Percentiles rank a stretch among this genome's conserved stretches.
Conservation (phyloP, 805 yeast genomes). For the Metschnikowia gruessii region DNA sequence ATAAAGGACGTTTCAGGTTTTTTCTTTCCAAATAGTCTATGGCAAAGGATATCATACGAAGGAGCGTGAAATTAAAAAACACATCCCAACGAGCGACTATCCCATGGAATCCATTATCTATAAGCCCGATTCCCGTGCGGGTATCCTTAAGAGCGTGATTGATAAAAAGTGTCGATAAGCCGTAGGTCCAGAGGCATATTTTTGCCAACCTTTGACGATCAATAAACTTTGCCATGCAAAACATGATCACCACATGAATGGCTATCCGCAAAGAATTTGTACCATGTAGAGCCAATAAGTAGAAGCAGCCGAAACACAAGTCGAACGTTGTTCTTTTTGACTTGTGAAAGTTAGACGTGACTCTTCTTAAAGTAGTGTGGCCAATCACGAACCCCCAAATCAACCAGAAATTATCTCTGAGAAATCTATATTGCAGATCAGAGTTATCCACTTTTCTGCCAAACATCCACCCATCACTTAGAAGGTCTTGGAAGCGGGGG, state of each 20-base stretch:
- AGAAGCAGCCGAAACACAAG: slow-evolving; percentile 63
- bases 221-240: slow-evolving; percentile 41
- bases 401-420: slow-evolving; percentile 73
- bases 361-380: slow-evolving; percentile 54
- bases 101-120: slow-evolving; percentile 68
- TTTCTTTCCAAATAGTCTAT: slow-evolving; percentile 61
- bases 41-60: slow-evolving; percentile 80
- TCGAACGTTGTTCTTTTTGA: slow-evolving; percentile 63
- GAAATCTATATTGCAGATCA: slow-evolving; percentile 84
- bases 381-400: slow-evolving; percentile 51
- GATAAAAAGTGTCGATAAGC: slow-evolving; percentile 70
- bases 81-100: slow-evolving; percentile 93
- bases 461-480: slow-evolving; percentile 83
- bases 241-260: slow-evolving; percentile 56
- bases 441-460: slow-evolving; percentile 92
- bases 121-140: slow-evolving; percentile 50
- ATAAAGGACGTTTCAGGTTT: neutral
- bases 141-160: slow-evolving; percentile 65
- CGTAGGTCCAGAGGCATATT: slow-evolving; percentile 67
- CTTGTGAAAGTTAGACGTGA: slow-evolving; percentile 17
- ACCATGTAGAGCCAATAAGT: slow-evolving; percentile 78
- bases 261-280: slow-evolving; percentile 61
- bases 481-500: slow-evolving; percentile 52
- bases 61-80: slow-evolving; percentile 82
- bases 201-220: slow-evolving; percentile 40